Evolutionary conservation across 1,284 basidiomycete species (phyloP).

Genomic region (Rhodofomes roseus): DNA sequence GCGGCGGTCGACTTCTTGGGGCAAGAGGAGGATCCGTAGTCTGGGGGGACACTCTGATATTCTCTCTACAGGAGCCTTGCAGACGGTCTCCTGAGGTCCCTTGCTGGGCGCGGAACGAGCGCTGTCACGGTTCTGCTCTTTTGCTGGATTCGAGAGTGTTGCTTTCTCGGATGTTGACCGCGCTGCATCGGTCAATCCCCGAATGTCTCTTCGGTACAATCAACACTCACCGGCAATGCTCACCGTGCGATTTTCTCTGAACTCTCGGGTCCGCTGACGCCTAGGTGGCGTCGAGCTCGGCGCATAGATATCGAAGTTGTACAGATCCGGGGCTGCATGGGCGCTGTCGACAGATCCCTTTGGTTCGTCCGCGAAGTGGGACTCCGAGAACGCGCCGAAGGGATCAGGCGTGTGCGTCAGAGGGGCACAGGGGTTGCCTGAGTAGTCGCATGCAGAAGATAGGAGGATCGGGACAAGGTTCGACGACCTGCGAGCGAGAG

Average conservation of each 20-base stretch:
- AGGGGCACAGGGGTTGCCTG: too few species aligned
- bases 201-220: not conserved
- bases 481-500: not conserved
- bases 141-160: not conserved
- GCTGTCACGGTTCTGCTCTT: not conserved
- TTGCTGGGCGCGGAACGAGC: not conserved
- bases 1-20: slow-evolving; percentile 14
- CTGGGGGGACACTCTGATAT: not conserved
- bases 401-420: slow-evolving; percentile 6
- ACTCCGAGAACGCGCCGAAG: slow-evolving; percentile 7
- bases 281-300: not conserved
- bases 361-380: slow-evolving; percentile 15
- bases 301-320: slow-evolving; percentile 13
- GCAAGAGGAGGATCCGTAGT: slow-evolving; percentile 19
- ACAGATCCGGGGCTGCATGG: slow-evolving; percentile 8
- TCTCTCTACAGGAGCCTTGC: not conserved
- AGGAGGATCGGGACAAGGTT: not conserved
- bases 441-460: not conserved
- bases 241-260: not conserved
- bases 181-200: too few species aligned
- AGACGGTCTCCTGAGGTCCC: not conserved
- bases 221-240: not conserved
- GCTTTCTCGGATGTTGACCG: not conserved
- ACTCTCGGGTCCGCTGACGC: not conserved
- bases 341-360: not conserved